Base-by-base conservation (phyloP, 2,329 filamentous ascomycete genomes). In the Westerdykella sp. region DNA sequence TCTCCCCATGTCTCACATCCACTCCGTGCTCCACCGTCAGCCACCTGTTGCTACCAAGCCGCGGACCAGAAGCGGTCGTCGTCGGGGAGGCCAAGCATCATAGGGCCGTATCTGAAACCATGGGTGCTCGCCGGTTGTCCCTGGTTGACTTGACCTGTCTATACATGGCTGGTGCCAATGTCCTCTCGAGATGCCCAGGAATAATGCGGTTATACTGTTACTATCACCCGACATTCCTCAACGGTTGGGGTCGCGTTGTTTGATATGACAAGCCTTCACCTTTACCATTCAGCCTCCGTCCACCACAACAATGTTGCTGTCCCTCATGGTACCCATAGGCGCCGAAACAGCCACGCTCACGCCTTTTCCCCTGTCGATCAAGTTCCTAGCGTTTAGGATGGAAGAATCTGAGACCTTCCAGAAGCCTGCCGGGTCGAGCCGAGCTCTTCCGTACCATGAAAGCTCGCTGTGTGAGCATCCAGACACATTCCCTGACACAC, bases 101-200 rank as follows among this genome's bases (percentile, higher is more conserved):
- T 55, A 59, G 51, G 54, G 51, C 54, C 51, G 43, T 50, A 44
- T 53, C 57, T 65, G 61, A 64, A 65, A 66, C 60, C 28, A 45
- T 60, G 54, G 61, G 60, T 56, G 54, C 53, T 54, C 49, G 47
- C 44, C 45, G 9, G 30, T 28, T 18, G 41, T 45, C 38, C 45
- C 36, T 50, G 57, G 63, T 65, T 59, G 59, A 65, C 49, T 46
- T 59, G 57, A 57, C 53, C 59, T 60, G 50, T 49, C 61, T 60
- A 60, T 57, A 60, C 60, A 56, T 65, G 64, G 63, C 52, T 28
- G 25, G 25, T 28, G 11, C 25, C 7, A 51, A 51, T 39, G 46
- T 52, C 53, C 46, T 48, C 47, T 46, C 53, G 39, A 49, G 50
- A 40, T 23, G 49, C 46, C 40, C 43, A 43, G 37, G 32, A 37